A percentile compares a stretch with the other conserved stretches of the same genome.
These are phyloP conservation scores for Steccherinum ochraceum DNA, from an alignment of 768 basidiomycete species.

Conservation along the genomic window DNA sequence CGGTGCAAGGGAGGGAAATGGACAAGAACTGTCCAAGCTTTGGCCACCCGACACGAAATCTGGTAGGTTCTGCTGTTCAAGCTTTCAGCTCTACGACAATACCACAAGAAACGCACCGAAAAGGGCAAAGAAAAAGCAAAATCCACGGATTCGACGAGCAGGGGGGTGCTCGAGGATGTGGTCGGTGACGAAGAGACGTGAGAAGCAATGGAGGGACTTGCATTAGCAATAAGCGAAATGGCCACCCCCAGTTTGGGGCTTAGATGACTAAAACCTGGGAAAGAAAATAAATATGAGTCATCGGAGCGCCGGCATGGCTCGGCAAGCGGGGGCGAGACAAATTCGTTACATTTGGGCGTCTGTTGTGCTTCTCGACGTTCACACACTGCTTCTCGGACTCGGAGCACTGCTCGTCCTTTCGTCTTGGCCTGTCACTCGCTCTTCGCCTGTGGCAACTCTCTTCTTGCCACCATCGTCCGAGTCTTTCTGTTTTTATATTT, in stretches of 20 bases:
- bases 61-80: neutral
- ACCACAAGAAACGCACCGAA: neutral
- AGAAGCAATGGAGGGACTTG: neutral
- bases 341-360: neutral
- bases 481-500: no score
- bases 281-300: neutral
- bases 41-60: neutral
- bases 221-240: neutral
- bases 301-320: neutral
- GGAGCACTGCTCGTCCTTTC: no score
- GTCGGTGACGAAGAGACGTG: slow-evolving; percentile 13
- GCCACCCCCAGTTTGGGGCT: neutral
- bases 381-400: no score
- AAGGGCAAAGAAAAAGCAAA: neutral
- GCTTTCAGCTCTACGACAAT: neutral
- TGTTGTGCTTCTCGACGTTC: no score
- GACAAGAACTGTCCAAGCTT: neutral
- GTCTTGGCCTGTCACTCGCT: no score
- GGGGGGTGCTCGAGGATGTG: slow-evolving; percentile 8
- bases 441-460: no score
- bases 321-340: neutral
- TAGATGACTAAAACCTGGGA: no score
- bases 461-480: no score
- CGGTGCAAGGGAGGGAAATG: slow-evolving; percentile 10
- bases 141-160: neutral